Base-by-base conservation (phyloP, 306 rosid species). In the Glycyrrhiza uralensis region DNA sequence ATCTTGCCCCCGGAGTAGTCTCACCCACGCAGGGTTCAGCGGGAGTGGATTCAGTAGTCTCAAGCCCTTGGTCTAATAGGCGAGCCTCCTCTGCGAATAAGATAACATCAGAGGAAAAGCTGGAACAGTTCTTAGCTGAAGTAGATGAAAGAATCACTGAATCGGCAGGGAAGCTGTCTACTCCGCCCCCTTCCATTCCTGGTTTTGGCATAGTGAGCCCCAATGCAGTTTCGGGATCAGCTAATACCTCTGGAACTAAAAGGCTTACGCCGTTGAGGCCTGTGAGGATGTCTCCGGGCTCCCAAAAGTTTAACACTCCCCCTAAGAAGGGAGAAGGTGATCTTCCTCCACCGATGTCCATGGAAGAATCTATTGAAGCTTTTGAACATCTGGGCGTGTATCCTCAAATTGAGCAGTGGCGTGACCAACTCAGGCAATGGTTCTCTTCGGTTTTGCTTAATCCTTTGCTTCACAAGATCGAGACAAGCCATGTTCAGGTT, bases 351-450 rank as follows among this genome's bases (percentile, higher is more conserved):
- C 90, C 99, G 5, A 91, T 94, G 99, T 87, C 99, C 73, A 87
- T 91, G 89, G 97, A 91, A 81, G 92, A 87, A 85, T 85, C 87
- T 58, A 35, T 89, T 77, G 83, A 87, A 76, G 89, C 96, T 83
- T 94, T 87, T 77, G 90, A 87, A 60, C 87, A 80, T 77, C 73
- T 91, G 74, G 95, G 97, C 20, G 77, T 94, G 75, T 91, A 91
- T 86, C 97, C 97, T 69, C 92, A 87, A 79, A 94, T 94, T 69
- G 97, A 94, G 82, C 91, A 83, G 79, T 94, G 98, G 98, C 92
- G 89, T 45, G 98, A 94, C 68, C 75, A 8, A 72, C 96, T 94
- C 54, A 89, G 97, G 81, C 97, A 91, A 64, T 91, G 96, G 98
- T 86, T 94, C 77, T 91, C 97, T 75, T 82, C 87, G 0, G 85